These are phyloP conservation scores for Diaporthe sp. DNA, from an alignment of 2,329 filamentous ascomycete genomes.

Conservation along the genomic window DNA sequence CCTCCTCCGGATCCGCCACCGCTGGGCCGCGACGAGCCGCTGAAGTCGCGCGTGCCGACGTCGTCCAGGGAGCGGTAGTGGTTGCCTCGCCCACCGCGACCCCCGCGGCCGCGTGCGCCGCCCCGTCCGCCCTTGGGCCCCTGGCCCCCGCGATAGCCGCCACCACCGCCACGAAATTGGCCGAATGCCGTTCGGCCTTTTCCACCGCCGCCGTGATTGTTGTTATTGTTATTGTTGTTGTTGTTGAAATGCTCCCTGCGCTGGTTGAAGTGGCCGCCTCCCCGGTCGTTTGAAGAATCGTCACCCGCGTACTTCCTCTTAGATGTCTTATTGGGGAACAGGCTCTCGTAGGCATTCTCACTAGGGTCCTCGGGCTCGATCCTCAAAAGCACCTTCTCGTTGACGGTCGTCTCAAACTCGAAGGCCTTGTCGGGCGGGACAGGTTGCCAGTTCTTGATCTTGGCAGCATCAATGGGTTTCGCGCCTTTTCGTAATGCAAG, in stretches of 20 bases:
- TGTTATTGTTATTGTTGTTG: slow-evolving; percentile 17
- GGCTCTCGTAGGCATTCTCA: slow-evolving; percentile 74
- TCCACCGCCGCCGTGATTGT: slow-evolving; percentile 47
- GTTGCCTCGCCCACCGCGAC: slow-evolving; percentile 62
- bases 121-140: slow-evolving; percentile 49
- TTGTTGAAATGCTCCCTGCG: slow-evolving; percentile 48
- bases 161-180: slow-evolving; percentile 59
- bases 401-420: slow-evolving; percentile 85
- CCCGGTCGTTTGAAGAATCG: slow-evolving; percentile 50
- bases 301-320: slow-evolving; percentile 74
- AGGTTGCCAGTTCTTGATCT: slow-evolving; percentile 87
- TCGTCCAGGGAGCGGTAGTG: slow-evolving; percentile 79
- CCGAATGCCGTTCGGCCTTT: slow-evolving; percentile 52
- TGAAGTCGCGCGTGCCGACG: slow-evolving; percentile 62
- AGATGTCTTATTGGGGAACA: slow-evolving; percentile 70
- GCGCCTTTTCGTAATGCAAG: slow-evolving; percentile 83
- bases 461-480: slow-evolving; percentile 82
- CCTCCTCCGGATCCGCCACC: slow-evolving; percentile 30
- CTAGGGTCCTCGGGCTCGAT: slow-evolving; percentile 79
- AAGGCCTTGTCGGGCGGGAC: slow-evolving; percentile 78
- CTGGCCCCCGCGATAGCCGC: slow-evolving; percentile 55
- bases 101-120: slow-evolving; percentile 45
- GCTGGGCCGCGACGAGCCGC: slow-evolving; percentile 43
- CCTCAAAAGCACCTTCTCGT: slow-evolving; percentile 86
- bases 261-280: slow-evolving; percentile 44